phyloP scores from a whole-genome alignment of 2,329 filamentous ascomycete genomes.

The Aspergillus transmontanensis region DNA sequence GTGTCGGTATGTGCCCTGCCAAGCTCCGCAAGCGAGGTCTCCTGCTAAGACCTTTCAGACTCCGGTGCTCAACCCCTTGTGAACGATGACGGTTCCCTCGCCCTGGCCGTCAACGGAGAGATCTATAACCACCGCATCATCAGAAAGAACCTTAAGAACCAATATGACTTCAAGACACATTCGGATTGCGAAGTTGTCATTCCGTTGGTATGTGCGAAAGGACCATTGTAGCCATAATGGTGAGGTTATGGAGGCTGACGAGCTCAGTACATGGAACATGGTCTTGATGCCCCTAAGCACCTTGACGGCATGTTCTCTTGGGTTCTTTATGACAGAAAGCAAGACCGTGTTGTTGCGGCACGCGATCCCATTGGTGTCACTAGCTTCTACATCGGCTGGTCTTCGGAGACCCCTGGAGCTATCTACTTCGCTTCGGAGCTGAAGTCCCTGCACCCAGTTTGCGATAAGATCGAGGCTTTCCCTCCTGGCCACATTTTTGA shows the following conservation, averaged over 20 bases:
- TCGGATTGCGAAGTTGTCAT: conserved; percentile 99
- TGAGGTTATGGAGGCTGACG: conserved; percentile 20
- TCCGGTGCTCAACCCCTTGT: conserved; percentile 93
- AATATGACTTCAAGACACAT: conserved; percentile 97
- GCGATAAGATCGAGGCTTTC: conserved; percentile 92
- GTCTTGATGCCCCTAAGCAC: conserved; percentile 85
- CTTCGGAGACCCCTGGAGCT: conserved; percentile 76
- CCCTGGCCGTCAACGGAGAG: conserved; percentile 97
- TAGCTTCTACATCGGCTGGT: conserved; percentile 94
- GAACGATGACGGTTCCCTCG: conserved; percentile 84
- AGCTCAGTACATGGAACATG: conserved; percentile 83
- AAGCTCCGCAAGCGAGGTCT: conserved; percentile 7
- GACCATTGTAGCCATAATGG: not conserved
- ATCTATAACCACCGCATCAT: conserved; percentile 99
- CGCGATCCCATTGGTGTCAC: conserved; percentile 97
- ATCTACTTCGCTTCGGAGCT: conserved; percentile 97
- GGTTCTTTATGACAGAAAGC: conserved; percentile 93
- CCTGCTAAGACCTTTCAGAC: conserved; percentile 56
- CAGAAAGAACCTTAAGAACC: conserved; percentile 78
- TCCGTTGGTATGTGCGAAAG: conserved; percentile 69
- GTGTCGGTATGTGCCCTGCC: conserved; percentile 69
- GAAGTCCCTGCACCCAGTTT: conserved; percentile 89
- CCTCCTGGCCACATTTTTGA: conserved; percentile 96
- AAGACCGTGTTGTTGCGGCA: conserved; percentile 89
- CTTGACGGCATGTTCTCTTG: conserved; percentile 99